Conservation (phyloP, 148 eudicot species). For the Simmondsia chinensis region DNA sequence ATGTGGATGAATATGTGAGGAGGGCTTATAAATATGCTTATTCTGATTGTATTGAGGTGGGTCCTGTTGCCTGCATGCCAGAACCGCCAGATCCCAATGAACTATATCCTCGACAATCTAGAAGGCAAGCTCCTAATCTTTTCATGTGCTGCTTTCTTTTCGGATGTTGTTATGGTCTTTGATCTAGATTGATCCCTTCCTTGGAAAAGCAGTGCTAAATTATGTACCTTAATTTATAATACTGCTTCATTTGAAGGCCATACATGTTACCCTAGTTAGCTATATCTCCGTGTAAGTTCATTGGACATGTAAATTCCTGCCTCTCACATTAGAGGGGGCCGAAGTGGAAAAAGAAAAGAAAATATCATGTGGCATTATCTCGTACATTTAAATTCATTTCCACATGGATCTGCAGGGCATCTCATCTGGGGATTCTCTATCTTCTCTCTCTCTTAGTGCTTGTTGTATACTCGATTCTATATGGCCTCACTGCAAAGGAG, state of each 20-base stretch:
- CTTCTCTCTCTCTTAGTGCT: constrained; percentile 76
- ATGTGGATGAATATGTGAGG: constrained; percentile 96
- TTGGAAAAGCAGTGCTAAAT: no score
- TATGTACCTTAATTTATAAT: no score
- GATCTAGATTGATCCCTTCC: no score
- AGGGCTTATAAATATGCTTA: constrained; percentile 95
- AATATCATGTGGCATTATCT: no score
- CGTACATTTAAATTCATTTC: constrained; percentile 6
- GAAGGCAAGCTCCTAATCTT: constrained; percentile 44
- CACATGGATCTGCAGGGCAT: constrained; percentile 49
- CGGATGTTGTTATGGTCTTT: no score
- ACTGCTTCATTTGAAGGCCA: no score
- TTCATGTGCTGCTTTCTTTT: not conserved
- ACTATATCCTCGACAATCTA: constrained; percentile 85
- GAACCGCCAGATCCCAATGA: constrained; percentile 97
- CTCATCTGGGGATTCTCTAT: constrained; percentile 84
- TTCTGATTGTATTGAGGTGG: constrained; percentile 95
- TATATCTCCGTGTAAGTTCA: no score
- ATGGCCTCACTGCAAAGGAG: constrained; percentile 91
- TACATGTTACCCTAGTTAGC: no score
- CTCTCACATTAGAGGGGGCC: no score
- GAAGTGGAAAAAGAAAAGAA: no score
- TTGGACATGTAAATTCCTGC: no score
- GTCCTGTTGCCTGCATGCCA: constrained; percentile 88
- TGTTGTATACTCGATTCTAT: constrained; percentile 74